These are phyloP conservation scores for Verbascum thapsus DNA, from an alignment of 257 asterid genomes.

Conservation along the genomic window DNA sequence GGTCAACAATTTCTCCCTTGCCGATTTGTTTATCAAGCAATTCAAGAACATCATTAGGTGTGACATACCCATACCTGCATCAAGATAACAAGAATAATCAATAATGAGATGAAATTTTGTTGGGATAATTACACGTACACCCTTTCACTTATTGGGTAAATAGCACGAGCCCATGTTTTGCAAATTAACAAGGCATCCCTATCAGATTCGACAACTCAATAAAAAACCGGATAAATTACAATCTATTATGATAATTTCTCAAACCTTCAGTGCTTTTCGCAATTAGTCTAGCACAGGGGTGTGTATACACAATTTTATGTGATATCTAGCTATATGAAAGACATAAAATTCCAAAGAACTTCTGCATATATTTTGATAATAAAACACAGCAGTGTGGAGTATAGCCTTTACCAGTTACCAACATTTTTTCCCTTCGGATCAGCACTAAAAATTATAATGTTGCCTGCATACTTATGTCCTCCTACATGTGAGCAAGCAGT, in stretches of 20 bases:
- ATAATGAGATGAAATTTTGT: slow-evolving; percentile 20
- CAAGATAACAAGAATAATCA: slow-evolving; percentile 23
- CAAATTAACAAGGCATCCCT: too few relatives aligned
- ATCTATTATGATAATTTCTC: too few relatives aligned
- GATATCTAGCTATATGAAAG: neutral
- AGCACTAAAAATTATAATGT: slow-evolving; percentile 71
- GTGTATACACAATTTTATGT: too few relatives aligned
- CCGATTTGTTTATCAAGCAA: slow-evolving; percentile 82
- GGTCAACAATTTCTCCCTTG: slow-evolving; percentile 71
- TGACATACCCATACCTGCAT: slow-evolving; percentile 94
- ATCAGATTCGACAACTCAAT: too few relatives aligned
- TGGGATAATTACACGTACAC: slow-evolving; percentile 4
- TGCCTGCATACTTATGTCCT: slow-evolving; percentile 99
- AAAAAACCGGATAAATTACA: too few relatives aligned
- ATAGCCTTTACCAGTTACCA: slow-evolving; percentile 79
- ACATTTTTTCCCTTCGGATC: slow-evolving; percentile 63
- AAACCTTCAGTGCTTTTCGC: too few relatives aligned
- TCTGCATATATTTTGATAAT: neutral
- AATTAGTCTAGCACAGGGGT: too few relatives aligned
- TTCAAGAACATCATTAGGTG: slow-evolving; percentile 86
- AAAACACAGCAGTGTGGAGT: slow-evolving; percentile 17
- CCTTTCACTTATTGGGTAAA: too few relatives aligned
- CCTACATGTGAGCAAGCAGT: slow-evolving; percentile 95
- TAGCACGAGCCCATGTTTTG: too few relatives aligned
- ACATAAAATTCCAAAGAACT: neutral